phyloP scores from a whole-genome alignment of 129 eudicot genomes.

The Flaveria robusta region DNA sequence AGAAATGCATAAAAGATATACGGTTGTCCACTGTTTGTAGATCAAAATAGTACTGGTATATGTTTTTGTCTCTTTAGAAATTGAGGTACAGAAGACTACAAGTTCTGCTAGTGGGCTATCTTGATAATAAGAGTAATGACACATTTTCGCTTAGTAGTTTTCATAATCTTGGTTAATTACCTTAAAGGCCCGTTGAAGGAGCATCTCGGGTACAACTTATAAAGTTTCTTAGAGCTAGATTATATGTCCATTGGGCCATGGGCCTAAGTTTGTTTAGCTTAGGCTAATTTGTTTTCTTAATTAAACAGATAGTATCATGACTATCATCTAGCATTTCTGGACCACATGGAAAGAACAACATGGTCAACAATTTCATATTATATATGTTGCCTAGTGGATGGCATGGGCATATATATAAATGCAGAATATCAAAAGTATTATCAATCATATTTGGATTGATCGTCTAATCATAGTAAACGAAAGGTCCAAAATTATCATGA shows the following conservation, averaged over 20 bases:
- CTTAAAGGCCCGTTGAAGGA: slow-evolving; percentile 17
- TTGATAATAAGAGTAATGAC: slow-evolving; percentile 22
- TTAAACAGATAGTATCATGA: slow-evolving; percentile 2
- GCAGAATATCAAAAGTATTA: slow-evolving; percentile 21
- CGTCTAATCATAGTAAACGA: slow-evolving; percentile 19
- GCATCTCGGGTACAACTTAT: slow-evolving; percentile 16
- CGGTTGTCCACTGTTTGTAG: slow-evolving; percentile 20
- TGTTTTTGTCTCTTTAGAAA: slow-evolving; percentile 12
- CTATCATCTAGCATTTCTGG: slow-evolving; percentile 13
- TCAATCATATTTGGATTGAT: slow-evolving; percentile 7
- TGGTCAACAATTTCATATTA: slow-evolving; percentile 17
- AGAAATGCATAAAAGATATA: slow-evolving; percentile 5
- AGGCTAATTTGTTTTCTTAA: slow-evolving; percentile 21
- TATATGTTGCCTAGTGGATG: slow-evolving; percentile 17
- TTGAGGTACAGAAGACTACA: slow-evolving; percentile 8
- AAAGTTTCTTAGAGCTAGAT: slow-evolving; percentile 26
- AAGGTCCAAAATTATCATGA: slow-evolving; percentile 17
- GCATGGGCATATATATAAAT: slow-evolving; percentile 25
- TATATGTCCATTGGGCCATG: slow-evolving; percentile 34
- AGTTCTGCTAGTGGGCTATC: slow-evolving; percentile 31
- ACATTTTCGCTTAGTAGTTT: slow-evolving; percentile 9
- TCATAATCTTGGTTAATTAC: slow-evolving; percentile 3
- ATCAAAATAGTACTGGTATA: slow-evolving; percentile 23
- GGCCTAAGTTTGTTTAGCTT: slow-evolving; percentile 33
- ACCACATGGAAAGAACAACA: slow-evolving; percentile 22